Conservation (phyloP, 2,329 filamentous ascomycete genomes). For the Colletotrichum lini region DNA sequence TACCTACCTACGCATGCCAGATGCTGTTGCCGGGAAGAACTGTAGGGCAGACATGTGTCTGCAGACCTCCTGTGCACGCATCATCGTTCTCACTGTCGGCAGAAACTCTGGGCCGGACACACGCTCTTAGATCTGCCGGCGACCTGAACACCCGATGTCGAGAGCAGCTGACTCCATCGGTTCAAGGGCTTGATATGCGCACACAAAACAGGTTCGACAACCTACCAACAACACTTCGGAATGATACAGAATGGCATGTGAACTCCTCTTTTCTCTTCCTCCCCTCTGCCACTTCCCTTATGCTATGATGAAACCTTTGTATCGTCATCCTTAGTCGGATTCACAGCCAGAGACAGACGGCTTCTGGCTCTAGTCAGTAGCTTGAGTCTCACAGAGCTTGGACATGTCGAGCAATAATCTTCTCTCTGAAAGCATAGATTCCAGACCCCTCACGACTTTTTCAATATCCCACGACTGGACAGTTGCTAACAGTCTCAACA, state of each 20-base stretch:
- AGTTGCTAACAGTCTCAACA: slow-evolving; percentile 7
- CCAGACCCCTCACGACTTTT: background rate
- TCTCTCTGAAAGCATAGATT: slow-evolving; percentile 63
- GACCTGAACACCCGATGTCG: slow-evolving; percentile 8
- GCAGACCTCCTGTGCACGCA: slow-evolving; percentile 58
- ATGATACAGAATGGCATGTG: slow-evolving; percentile 14
- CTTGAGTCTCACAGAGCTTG: slow-evolving; percentile 50
- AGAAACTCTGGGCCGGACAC: slow-evolving; percentile 43
- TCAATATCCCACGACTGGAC: background rate
- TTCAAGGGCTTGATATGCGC: slow-evolving; percentile 35
- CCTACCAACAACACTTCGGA: background rate
- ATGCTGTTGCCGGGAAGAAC: slow-evolving; percentile 24
- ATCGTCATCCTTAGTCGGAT: slow-evolving; percentile 99
- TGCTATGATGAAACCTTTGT: slow-evolving; percentile 86
- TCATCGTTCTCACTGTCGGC: slow-evolving; percentile 57
- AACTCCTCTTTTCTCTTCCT: slow-evolving; percentile 9
- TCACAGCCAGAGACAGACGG: slow-evolving; percentile 47
- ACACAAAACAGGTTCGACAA: slow-evolving; percentile 7
- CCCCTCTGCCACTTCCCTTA: slow-evolving; percentile 14
- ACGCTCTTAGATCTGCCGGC: slow-evolving; percentile 10
- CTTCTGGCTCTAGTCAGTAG: slow-evolving; percentile 13
- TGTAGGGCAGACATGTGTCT: slow-evolving; percentile 1
- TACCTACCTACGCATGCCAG: background rate
- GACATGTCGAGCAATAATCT: slow-evolving; percentile 68
- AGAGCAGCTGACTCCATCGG: slow-evolving; percentile 27